phyloP scores from a whole-genome alignment of 371 early-diverging fungal species.

The Neoconidiobolus thromboides region DNA sequence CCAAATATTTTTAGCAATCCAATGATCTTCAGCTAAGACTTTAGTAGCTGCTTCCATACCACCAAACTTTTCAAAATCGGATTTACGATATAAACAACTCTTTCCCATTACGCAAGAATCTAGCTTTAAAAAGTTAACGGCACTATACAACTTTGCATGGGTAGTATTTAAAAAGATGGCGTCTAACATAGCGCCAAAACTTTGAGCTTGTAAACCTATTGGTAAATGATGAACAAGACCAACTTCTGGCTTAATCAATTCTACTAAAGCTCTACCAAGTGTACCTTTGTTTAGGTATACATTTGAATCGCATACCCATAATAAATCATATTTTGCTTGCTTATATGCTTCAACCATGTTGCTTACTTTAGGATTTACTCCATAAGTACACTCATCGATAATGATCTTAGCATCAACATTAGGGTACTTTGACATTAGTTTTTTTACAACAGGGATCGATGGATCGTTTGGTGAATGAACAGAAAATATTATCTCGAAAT shows the following conservation, averaged over 20 bases:
- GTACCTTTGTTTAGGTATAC: constrained; percentile 54
- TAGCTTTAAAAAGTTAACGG: constrained; percentile 63
- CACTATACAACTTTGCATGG: constrained; percentile 86
- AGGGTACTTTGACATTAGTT: constrained; percentile 44
- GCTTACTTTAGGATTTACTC: constrained; percentile 88
- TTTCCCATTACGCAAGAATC: constrained; percentile 88
- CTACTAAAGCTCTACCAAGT: constrained; percentile 56
- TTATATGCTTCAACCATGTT: constrained; percentile 73
- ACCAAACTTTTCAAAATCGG: constrained; percentile 58
- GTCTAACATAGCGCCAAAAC: constrained; percentile 69
- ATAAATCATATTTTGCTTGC: constrained; percentile 58
- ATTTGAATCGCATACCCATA: constrained; percentile 91
- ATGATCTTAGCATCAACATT: constrained; percentile 52
- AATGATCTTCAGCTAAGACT: constrained; percentile 89
- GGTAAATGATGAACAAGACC: constrained; percentile 89
- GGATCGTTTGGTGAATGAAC: constrained; percentile 64
- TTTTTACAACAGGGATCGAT: constrained; percentile 41
- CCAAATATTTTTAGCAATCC: constrained; percentile 74
- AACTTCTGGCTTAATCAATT: constrained; percentile 41
- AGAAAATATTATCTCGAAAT: constrained; percentile 63
- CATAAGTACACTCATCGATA: constrained; percentile 40
- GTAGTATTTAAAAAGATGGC: constrained; percentile 64
- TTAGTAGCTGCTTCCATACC: constrained; percentile 67
- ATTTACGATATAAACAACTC: constrained; percentile 73
- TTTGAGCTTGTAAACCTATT: constrained; percentile 44